phyloP scores from a whole-genome alignment of 345 rosid species.

The Mangifera indica region DNA sequence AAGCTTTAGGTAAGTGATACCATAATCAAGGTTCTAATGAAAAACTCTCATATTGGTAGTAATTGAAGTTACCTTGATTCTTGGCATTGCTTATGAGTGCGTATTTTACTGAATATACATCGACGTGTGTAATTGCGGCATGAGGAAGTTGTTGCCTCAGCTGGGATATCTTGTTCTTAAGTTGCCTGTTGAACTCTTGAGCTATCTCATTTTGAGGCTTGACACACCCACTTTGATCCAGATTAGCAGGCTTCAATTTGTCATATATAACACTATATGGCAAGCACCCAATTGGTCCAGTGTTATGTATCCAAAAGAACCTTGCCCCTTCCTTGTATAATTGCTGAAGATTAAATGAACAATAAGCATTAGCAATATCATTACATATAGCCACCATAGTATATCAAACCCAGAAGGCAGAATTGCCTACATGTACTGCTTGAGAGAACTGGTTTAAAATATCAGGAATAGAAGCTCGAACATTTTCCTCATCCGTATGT shows the following conservation, averaged over 20 bases:
- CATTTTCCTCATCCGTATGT: conserved; percentile 38
- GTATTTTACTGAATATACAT: not conserved
- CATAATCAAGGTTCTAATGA: too few species aligned
- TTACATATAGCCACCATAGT: not conserved
- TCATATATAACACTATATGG: conserved; percentile 40
- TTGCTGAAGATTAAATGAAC: conserved; percentile 35
- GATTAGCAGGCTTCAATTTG: conserved; percentile 30
- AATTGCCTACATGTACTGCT: conserved; percentile 47
- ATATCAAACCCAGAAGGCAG: not conserved
- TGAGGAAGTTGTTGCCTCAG: conserved; percentile 41
- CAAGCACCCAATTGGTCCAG: conserved; percentile 79
- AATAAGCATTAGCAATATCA: not conserved
- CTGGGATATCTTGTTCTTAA: conserved; percentile 40
- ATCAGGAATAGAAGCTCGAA: conserved; percentile 51
- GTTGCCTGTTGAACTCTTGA: conserved; percentile 62
- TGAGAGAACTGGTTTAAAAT: conserved; percentile 43
- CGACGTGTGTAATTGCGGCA: not conserved
- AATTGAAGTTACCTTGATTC: not conserved
- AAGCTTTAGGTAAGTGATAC: too few species aligned
- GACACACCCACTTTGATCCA: conserved; percentile 61
- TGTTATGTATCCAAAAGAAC: conserved; percentile 76
- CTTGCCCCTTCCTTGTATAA: conserved; percentile 70
- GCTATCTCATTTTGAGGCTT: conserved; percentile 56
- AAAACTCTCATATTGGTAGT: too few species aligned
- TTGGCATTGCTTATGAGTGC: not conserved